Percentiles rank a stretch among this genome's conserved stretches.
phyloP scores from a whole-genome alignment of 2,329 filamentous ascomycete genomes.

The Aureobasidium pullulans region DNA sequence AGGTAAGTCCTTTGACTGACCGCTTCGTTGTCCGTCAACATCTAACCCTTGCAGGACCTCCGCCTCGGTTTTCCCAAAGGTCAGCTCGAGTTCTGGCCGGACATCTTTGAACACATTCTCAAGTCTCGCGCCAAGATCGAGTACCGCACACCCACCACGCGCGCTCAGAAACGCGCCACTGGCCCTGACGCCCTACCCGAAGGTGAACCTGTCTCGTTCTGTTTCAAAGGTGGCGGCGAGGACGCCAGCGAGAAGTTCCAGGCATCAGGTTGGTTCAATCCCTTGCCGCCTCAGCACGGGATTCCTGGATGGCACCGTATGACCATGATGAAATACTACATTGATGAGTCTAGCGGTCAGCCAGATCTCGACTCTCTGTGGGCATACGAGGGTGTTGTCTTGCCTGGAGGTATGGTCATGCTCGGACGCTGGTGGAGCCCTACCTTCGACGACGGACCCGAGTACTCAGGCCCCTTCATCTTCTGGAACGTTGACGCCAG shows the following conservation, averaged over 20 bases:
- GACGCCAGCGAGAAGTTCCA: conserved; percentile 29
- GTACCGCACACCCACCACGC: conserved; percentile 20
- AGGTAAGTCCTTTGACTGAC: conserved; percentile 19
- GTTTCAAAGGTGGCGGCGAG: conserved; percentile 33
- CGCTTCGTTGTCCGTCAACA: background rate
- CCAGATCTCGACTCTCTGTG: conserved; percentile 32
- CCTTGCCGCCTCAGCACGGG: conserved; percentile 39
- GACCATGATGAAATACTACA: conserved; percentile 48
- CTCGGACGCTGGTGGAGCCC: conserved; percentile 42
- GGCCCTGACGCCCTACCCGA: background rate
- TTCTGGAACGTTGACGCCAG: conserved; percentile 34
- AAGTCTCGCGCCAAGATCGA: conserved; percentile 25
- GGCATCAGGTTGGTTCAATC: conserved; percentile 42
- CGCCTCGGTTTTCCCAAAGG: conserved; percentile 26
- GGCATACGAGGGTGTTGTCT: conserved; percentile 43
- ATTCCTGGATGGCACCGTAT: conserved; percentile 49
- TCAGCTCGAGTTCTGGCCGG: conserved; percentile 28
- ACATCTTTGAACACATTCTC: conserved; percentile 34
- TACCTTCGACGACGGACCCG: conserved; percentile 17
- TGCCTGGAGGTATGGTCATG: conserved; percentile 41
- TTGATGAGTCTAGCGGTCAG: conserved; percentile 17
- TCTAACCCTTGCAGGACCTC: conserved; percentile 23
- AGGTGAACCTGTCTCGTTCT: conserved; percentile 20
- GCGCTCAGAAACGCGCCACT: conserved; percentile 22
- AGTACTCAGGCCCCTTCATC: conserved; percentile 36